Evolutionary conservation across 768 basidiomycete genomes (phyloP).

Genomic region (Sporobolomyces phaffii): DNA sequence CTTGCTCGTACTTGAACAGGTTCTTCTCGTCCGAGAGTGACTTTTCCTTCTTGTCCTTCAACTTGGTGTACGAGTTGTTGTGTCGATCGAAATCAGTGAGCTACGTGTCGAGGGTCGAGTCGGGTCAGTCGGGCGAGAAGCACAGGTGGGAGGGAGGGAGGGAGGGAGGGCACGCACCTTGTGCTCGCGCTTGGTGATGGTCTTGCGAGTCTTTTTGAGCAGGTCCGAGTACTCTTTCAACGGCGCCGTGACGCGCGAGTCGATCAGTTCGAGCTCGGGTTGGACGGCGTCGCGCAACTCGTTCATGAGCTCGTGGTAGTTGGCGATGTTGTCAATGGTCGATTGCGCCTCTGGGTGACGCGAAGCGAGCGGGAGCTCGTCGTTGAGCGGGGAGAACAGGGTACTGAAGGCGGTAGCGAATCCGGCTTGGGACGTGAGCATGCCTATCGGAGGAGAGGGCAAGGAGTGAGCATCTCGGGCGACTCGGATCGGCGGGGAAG

Average conservation of each 20-base stretch:
- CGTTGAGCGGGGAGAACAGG: conserved; percentile 46
- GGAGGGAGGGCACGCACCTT: too few species aligned
- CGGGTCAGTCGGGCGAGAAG: not conserved
- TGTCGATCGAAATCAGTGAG: conserved; percentile 89
- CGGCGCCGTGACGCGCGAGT: conserved; percentile 74
- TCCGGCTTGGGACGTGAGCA: conserved; percentile 47
- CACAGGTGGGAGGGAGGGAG: not conserved
- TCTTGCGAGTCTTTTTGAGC: conserved; percentile 85
- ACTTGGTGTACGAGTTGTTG: conserved; percentile 90
- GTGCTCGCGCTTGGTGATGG: conserved; percentile 91
- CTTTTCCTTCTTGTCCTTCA: conserved; percentile 79
- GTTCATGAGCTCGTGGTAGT: conserved; percentile 68
- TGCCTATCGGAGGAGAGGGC: conserved; percentile 53
- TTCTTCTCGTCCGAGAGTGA: conserved; percentile 58
- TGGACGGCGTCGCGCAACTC: conserved; percentile 70
- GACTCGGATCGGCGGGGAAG: conserved; percentile 37
- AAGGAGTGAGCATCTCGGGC: too few species aligned
- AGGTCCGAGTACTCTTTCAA: conserved; percentile 81
- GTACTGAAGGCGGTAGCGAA: conserved; percentile 48
- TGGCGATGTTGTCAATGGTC: conserved; percentile 69
- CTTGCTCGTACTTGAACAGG: conserved; percentile 49
- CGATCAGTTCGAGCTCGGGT: conserved; percentile 92
- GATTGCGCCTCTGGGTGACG: conserved; percentile 67
- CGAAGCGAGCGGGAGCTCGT: conserved; percentile 22
- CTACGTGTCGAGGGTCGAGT: conserved; percentile 47